Percentiles rank a stretch among this genome's conserved stretches.
Evolutionary conservation across 768 basidiomycete species (phyloP).

Genomic region (Lactarius hengduanensis): DNA sequence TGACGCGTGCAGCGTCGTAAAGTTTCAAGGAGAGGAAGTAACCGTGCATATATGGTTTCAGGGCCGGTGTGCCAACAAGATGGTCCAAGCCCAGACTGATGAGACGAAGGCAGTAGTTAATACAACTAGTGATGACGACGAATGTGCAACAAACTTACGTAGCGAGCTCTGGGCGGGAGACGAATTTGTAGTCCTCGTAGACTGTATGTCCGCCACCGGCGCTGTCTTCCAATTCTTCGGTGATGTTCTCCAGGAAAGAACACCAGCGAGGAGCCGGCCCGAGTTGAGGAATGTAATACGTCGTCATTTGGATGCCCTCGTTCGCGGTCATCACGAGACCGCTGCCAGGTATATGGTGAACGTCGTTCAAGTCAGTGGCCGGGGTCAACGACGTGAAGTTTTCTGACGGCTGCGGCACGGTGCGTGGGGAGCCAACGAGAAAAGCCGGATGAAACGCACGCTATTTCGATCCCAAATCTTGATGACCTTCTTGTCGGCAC

Average conservation of each 20-base stretch:
- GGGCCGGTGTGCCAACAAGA: conserved; percentile 88
- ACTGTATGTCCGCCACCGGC: conserved; percentile 57
- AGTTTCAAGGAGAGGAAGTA: conserved; percentile 96
- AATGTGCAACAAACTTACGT: conserved; percentile 51
- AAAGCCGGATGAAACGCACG: conserved; percentile 52
- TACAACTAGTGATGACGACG: background rate
- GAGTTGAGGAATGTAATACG: conserved; percentile 93
- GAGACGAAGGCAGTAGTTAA: conserved; percentile 9
- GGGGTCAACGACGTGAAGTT: conserved; percentile 96
- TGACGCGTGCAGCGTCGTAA: conserved; percentile 92
- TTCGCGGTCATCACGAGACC: conserved; percentile 91
- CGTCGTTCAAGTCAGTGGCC: conserved; percentile 81
- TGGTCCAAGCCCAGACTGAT: conserved; percentile 89
- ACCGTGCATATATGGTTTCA: conserved; percentile 99
- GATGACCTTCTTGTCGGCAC: conserved; percentile 94
- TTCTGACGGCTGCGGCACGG: conserved; percentile 58
- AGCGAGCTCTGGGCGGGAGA: conserved; percentile 82
- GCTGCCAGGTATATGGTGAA: conserved; percentile 86
- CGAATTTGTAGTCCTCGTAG: conserved; percentile 98
- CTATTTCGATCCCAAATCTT: conserved; percentile 93
- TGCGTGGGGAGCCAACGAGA: conserved; percentile 33
- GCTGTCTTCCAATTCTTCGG: conserved; percentile 96
- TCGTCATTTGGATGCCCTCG: conserved; percentile 94
- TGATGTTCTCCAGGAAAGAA: conserved; percentile 96
- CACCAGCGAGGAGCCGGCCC: conserved; percentile 98